Conservation (phyloP, 768 basidiomycete genomes). For the Hypholoma fasciculare region DNA sequence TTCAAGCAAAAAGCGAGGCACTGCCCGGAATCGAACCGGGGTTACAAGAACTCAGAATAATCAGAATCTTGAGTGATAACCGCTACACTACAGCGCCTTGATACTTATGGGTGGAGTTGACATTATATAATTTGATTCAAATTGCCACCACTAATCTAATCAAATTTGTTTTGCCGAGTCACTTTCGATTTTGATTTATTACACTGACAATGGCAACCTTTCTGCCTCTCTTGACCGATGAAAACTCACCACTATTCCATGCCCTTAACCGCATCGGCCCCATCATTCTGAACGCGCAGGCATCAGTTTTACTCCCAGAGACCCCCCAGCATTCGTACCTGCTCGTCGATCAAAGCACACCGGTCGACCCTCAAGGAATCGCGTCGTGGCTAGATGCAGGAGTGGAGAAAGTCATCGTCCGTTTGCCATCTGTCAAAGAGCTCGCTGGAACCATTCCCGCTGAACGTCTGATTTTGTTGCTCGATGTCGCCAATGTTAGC, state of each 20-base stretch:
- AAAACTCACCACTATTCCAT: conserved; percentile 47
- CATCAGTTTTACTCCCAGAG: conserved; percentile 29
- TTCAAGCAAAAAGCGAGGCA: conserved; percentile 23
- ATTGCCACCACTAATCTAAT: conserved; percentile 2
- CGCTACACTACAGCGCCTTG: conserved; percentile 33
- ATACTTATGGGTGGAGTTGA: neutral
- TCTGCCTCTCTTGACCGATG: conserved; percentile 58
- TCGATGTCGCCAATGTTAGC: conserved; percentile 72
- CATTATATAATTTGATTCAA: neutral
- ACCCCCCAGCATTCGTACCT: conserved; percentile 45
- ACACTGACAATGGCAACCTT: conserved; percentile 46
- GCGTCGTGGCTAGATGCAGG: conserved; percentile 75
- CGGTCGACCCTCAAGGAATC: conserved; percentile 53
- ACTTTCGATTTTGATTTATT: neutral
- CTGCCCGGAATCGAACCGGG: conserved; percentile 37
- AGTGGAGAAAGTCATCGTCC: conserved; percentile 76
- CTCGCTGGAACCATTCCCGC: conserved; percentile 68
- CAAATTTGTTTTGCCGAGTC: conserved; percentile 14
- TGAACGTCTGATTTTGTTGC: conserved; percentile 71
- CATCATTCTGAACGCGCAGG: conserved; percentile 52
- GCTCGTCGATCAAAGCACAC: conserved; percentile 51
- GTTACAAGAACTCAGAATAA: conserved; percentile 30
- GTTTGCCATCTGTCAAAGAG: conserved; percentile 63
- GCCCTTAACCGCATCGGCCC: conserved; percentile 79
- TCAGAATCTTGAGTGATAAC: conserved; percentile 39